Base-by-base conservation (phyloP, 768 basidiomycete genomes). In the Rhizopogon vinicolor region DNA sequence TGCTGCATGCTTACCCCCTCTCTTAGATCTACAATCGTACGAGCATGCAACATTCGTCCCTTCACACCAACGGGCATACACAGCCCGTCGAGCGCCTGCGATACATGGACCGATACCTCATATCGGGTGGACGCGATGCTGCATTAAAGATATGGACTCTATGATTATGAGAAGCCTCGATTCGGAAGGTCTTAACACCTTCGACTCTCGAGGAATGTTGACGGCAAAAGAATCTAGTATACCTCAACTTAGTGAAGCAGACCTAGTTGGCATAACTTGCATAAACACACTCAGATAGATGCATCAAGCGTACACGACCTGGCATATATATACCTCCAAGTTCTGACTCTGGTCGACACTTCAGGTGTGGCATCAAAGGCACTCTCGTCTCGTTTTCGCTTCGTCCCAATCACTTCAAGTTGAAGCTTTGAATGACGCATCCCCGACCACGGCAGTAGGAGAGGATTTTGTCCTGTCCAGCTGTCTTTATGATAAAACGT, bases 71-170 rank as follows among this genome's bases (percentile, higher is more conserved):
- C 67, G 97, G 97, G n/a, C 97, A 99, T 70, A 90, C 82, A 16
- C 85, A 83, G 58, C 95, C 96, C 0, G 88, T 87, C 29, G 91
- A 94, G 72, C 82, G 81, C 60, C 75, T 98, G 58, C 83, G 97
- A 46, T 98, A 96, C 73, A 96, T 97, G 87, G 97, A 98, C 71
- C 85, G 89, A 46, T 99, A 97, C 72, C 77, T 98, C 44, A 86
- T 91, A 29, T 90, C 91, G 8, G 97, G 97, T 35, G 93, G 87
- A 49, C 83, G 89, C 51, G 97, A 98, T 72, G 77, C 89, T 18
- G 75, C 78, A 48, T 80, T 96, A 61, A 97, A 95, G 75, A 86
- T 96, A 60, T 98, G 95, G 95, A 92, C 93, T 45, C 74, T 98
- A 69, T 98, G 78, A 77, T 39, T 22, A 9, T 7, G 9, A 10